phyloP scores from a whole-genome alignment of 1,139 yeast genomes.

The Geotrichum candidum region DNA sequence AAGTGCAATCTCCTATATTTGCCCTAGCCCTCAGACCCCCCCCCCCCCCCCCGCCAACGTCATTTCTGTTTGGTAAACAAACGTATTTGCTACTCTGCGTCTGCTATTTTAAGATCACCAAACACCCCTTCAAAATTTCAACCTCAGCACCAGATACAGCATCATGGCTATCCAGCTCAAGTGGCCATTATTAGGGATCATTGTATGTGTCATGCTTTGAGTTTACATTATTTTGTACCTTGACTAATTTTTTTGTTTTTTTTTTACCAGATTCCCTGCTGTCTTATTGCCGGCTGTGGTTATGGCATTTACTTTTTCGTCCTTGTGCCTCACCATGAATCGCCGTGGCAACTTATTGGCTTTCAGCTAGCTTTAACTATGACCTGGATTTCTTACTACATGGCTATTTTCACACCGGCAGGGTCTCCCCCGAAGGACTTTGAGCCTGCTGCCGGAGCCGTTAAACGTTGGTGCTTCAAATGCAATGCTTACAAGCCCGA shows the following conservation, averaged over 20 bases:
- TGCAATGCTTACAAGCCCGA: constrained; percentile 67
- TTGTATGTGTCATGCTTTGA: constrained; percentile 19
- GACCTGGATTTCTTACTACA: constrained; percentile 65
- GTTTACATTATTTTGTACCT: neutral
- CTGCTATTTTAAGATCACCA: neutral
- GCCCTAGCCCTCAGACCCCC: neutral
- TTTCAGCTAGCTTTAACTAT: constrained; percentile 47
- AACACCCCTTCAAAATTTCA: neutral
- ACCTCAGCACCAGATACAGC: neutral
- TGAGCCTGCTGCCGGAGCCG: constrained; percentile 38
- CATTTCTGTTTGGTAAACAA: neutral
- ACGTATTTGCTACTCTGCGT: neutral
- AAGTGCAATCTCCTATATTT: neutral
- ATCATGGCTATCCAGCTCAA: constrained; percentile 28
- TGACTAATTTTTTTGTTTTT: neutral
- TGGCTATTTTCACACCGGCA: constrained; percentile 55
- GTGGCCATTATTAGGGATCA: constrained; percentile 31
- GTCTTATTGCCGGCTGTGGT: constrained; percentile 56
- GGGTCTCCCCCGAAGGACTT: constrained; percentile 51
- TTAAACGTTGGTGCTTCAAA: constrained; percentile 61
- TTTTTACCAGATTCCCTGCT: constrained; percentile 51
- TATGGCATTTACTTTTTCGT: constrained; percentile 59
- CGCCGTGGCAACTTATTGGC: constrained; percentile 40
- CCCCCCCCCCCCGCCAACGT: constrained; percentile 1
- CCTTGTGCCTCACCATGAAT: constrained; percentile 41